Evolutionary conservation across 1,139 yeast genomes (phyloP).

Genomic region (Candida sp.): DNA sequence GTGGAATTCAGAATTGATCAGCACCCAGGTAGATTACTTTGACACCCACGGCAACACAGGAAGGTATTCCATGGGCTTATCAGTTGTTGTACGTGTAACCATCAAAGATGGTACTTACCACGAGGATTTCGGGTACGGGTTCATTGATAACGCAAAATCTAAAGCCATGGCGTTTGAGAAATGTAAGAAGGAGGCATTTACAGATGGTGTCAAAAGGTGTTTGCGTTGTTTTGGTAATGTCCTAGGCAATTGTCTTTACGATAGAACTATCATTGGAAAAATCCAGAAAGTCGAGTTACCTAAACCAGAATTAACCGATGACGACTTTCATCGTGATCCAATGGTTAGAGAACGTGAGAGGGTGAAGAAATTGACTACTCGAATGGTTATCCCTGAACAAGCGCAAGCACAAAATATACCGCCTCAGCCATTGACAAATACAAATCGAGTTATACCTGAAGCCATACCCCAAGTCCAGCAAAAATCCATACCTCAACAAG

Average conservation of each 20-base stretch:
- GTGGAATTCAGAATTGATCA: constrained; percentile 70
- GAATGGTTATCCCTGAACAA: constrained; percentile 8
- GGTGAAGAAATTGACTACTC: constrained; percentile 10
- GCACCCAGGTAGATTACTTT: constrained; percentile 63
- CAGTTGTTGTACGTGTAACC: constrained; percentile 69
- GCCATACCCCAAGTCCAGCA: constrained; percentile 1
- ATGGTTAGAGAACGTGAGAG: constrained; percentile 28
- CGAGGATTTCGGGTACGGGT: constrained; percentile 83
- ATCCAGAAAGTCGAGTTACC: constrained; percentile 52
- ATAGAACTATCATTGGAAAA: constrained; percentile 58
- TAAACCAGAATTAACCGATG: constrained; percentile 51
- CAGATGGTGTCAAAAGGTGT: constrained; percentile 77
- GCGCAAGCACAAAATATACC: neutral
- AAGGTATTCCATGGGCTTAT: constrained; percentile 58
- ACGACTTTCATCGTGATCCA: constrained; percentile 38
- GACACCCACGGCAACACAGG: constrained; percentile 59
- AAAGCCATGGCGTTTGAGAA: constrained; percentile 78
- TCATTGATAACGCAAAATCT: constrained; percentile 66
- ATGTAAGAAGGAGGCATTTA: constrained; percentile 77
- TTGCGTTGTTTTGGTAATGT: constrained; percentile 79
- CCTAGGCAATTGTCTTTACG: constrained; percentile 76
- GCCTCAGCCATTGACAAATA: neutral
- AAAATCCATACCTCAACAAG: constrained; percentile 1
- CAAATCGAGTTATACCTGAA: neutral
- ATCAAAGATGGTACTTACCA: constrained; percentile 72